Base-by-base conservation (phyloP, 2,329 filamentous ascomycete genomes). In the Ramichloridium luteum region DNA sequence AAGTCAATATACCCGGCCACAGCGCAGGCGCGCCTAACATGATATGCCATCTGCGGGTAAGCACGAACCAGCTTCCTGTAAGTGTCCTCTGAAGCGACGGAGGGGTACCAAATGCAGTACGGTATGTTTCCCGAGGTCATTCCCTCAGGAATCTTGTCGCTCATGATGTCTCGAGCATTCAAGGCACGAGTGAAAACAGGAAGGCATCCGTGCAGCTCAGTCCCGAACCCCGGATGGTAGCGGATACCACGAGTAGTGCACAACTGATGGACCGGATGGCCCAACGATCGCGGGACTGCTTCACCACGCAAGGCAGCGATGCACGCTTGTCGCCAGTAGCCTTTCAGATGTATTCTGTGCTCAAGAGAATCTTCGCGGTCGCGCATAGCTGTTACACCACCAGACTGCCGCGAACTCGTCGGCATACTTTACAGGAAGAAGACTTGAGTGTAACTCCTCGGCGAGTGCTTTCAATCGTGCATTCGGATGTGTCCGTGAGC, bases 101-200 rank as follows among this genome's bases (percentile, higher is more conserved):
- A 49, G 0, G 59, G 60, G 37, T 59, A 38, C 58, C 58, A 63
- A 27, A 64, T 59, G 34, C 59, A 64, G 39, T 63, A 63, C 1
- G 57, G 59, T 2, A 16, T 27, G 11, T 48, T 27, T 3, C 48
- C 40, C 4, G 42, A 34, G 10, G 39, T 25, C 3, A 36, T 27
- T 17, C 50, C 50, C 9, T 48, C 31, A 1, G 54, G 58, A 6
- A 61, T 43, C 1, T 17, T 31, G 14, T 54, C 50, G 39, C 54
- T 59, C 54, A 60, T 60, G 30, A 58, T 57, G 5, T 41, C 33
- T 12, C 56, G 46, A 4, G 57, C 55, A 36, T 59, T 55, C 16
- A 46, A 36, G 13, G 48, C 48, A 10, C 41, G 43, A 18, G 38
- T 42, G 25, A 44, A 45, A 4, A 18, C 17, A 20, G 40, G 39